These are phyloP conservation scores for Candida corydali DNA, from an alignment of 805 yeast genomes.

Conservation along the genomic window DNA sequence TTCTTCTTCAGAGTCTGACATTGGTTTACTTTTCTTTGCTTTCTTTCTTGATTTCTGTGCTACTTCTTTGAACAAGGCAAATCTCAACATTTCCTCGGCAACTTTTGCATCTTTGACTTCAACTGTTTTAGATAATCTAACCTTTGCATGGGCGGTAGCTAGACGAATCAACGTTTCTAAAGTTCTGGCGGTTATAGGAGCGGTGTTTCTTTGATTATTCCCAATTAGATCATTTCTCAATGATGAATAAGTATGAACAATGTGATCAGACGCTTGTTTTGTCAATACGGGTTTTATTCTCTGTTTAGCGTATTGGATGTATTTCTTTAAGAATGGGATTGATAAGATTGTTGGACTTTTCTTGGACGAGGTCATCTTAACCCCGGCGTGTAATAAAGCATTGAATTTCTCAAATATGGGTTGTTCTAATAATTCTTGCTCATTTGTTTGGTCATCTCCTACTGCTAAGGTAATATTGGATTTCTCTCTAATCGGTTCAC, in stretches of 20 bases:
- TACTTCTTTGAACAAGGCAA: constrained; percentile 79
- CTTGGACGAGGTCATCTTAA: constrained; percentile 20
- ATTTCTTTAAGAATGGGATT: constrained; percentile 84
- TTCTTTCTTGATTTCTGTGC: constrained; percentile 32
- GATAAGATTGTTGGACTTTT: constrained; percentile 43
- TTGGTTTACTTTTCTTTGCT: constrained; percentile 22
- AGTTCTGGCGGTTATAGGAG: constrained; percentile 98
- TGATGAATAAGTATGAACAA: constrained; percentile 74
- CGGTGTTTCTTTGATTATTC: constrained; percentile 67
- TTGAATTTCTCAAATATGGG: constrained; percentile 83
- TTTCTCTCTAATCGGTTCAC: constrained; percentile 87
- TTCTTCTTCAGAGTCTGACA: constrained; percentile 31
- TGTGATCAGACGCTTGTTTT: constrained; percentile 70
- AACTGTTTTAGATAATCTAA: constrained; percentile 75
- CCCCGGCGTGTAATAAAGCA: constrained; percentile 79
- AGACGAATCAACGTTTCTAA: constrained; percentile 92
- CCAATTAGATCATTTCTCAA: constrained; percentile 71
- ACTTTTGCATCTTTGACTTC: constrained; percentile 75
- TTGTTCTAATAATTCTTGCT: constrained; percentile 43
- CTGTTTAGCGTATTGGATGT: constrained; percentile 89
- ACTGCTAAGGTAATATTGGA: constrained; percentile 71
- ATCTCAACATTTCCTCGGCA: constrained; percentile 82
- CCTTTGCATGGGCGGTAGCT: constrained; percentile 94
- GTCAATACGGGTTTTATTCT: constrained; percentile 80
- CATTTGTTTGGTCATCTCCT: constrained; percentile 55